Evolutionary conservation across 257 asterid species (phyloP).

Genomic region (Gentiana straminea): DNA sequence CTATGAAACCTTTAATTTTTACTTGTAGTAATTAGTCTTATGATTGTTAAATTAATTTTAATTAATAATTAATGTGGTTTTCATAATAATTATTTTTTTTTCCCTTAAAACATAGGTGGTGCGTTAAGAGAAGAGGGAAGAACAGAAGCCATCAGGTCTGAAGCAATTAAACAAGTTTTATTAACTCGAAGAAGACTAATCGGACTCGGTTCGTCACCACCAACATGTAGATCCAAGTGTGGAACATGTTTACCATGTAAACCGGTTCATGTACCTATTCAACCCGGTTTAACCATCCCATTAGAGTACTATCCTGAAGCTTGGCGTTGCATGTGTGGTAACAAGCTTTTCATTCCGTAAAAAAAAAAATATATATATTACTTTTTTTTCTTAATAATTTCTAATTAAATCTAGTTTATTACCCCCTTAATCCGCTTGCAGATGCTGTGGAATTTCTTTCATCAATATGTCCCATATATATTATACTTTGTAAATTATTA

Average conservation of each 20-base stretch:
- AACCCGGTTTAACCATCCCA: slow-evolving; percentile 53
- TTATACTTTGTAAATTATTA: no score
- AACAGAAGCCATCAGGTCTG: slow-evolving; percentile 15
- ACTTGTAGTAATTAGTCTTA: no score
- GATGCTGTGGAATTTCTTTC: no score
- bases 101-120: slow-evolving; percentile 9
- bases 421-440: no score
- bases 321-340: slow-evolving; percentile 87
- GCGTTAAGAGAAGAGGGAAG: slow-evolving; percentile 18
- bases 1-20: no score
- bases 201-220: slow-evolving; percentile 79
- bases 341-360: slow-evolving; percentile 65
- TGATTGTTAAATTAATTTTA: no score
- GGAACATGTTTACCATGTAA: slow-evolving; percentile 64
- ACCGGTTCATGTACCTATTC: slow-evolving; percentile 81
- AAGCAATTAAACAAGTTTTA: slow-evolving; percentile 3
- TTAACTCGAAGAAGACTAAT: slow-evolving; percentile 33
- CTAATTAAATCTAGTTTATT: no score
- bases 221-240: slow-evolving; percentile 78
- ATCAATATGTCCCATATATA: no score
- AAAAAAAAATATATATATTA: neutral
- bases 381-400: neutral
- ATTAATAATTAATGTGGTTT: no score
- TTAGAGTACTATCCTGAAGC: slow-evolving; percentile 89
- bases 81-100: no score